Conservation (phyloP, 202 grass and related monocot genomes). For the Setaria italica region DNA sequence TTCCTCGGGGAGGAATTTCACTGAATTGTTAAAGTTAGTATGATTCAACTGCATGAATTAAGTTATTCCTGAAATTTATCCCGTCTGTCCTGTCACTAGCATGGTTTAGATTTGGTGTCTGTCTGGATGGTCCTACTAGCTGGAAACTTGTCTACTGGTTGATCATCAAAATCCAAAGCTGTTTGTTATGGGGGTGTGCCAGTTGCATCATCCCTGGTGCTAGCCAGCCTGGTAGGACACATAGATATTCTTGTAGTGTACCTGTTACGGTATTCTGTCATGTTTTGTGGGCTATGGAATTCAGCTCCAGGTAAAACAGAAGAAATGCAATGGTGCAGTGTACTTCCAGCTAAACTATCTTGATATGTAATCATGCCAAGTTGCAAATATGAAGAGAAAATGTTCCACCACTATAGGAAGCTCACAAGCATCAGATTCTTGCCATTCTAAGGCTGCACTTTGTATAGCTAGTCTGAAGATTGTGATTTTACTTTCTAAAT, state of each 20-base stretch:
- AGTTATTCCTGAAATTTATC: conserved; percentile 20
- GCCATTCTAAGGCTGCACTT: conserved; percentile 8
- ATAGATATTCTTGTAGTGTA: conserved; percentile 1
- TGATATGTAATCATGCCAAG: conserved; percentile 18
- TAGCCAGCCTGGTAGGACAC: conserved; percentile 8
- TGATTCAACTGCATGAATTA: conserved; percentile 26
- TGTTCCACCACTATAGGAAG: conserved; percentile 18
- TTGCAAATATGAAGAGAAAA: conserved; percentile 5
- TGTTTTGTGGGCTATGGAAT: background rate
- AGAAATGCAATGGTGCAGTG: background rate
- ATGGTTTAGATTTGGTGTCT: conserved; percentile 9
- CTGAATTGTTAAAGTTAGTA: background rate
- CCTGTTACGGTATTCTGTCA: background rate
- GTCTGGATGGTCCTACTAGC: conserved; percentile 1
- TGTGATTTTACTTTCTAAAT: conserved; percentile 23
- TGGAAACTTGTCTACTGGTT: conserved; percentile 25
- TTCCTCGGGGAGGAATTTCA: conserved; percentile 6
- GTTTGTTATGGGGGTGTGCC: conserved; percentile 22
- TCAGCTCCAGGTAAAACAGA: conserved; percentile 23
- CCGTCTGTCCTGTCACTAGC: background rate
- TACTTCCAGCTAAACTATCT: background rate
- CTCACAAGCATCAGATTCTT: conserved; percentile 11
- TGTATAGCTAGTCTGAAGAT: conserved; percentile 31
- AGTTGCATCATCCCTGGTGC: conserved; percentile 13
- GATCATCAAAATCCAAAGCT: conserved; percentile 25